Base-by-base conservation (phyloP, 306 rosid species). In the Prinsepia uniflora region DNA sequence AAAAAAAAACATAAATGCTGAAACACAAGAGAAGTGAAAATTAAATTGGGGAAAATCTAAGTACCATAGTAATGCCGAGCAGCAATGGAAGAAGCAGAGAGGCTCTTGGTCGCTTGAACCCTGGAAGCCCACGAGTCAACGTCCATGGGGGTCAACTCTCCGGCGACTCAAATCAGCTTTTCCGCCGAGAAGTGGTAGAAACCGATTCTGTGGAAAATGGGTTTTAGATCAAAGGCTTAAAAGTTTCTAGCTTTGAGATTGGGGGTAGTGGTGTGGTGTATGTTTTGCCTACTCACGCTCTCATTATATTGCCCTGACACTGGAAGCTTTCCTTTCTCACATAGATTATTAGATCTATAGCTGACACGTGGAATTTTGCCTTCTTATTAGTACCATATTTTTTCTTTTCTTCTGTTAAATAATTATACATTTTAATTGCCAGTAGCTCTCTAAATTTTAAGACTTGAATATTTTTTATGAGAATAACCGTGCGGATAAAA, bases 41-140 rank as follows among this genome's bases (percentile, higher is more conserved):
- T 48, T 40, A 14, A 11, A 63, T 10, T 18, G 58, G 22, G 15
- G 19, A 24, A 12, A 39, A 72, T 24, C 22, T 0, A 65, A 68
- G 75, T 83, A 92, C 96, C 98, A 82, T 90, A 78, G 80, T 81
- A 89, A 91, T 86, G 81, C 65, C 83, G 67, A 30, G 92, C 77
- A 67, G 90, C 82, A 66, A 82, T 30, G 36, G 36, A 96, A 12
- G 75, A 83, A 68, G 89, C 79, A 76, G 98, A 90, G 65, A 78
- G 67, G 70, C 84, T 89, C 54, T 73, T 89, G 24, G 75, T 74
- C 61, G 92, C 71, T 65, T 74, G 89, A 79, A 84, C 75, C 76
- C 85, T 81, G 11, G 82, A 81, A 75, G 90, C 72, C 85, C 89
- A 87, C 81, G 81, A 80, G 78, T 89, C 93, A 68, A 87, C 77